These are phyloP conservation scores for Alternaria angustiovoidea DNA, from an alignment of 2,329 filamentous ascomycete species.

Conservation along the genomic window DNA sequence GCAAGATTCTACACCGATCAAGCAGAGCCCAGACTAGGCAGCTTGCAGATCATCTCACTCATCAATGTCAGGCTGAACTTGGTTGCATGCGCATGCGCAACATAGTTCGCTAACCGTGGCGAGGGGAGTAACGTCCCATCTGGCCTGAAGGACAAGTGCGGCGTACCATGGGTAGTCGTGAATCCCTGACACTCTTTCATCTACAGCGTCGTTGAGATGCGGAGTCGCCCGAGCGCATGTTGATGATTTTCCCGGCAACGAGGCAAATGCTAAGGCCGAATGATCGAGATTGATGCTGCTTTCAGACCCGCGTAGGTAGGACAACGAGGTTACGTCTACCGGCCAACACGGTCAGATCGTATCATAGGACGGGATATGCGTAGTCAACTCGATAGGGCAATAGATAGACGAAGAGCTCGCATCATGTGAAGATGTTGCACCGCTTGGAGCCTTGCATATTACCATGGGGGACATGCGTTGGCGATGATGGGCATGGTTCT, in stretches of 20 bases:
- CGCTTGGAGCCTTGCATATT: slow-evolving; percentile 15
- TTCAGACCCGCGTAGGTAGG: background rate
- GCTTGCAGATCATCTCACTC: slow-evolving; percentile 9
- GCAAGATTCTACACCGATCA: slow-evolving; percentile 5
- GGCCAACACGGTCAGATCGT: slow-evolving; percentile 5
- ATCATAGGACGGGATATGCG: slow-evolving; percentile 20
- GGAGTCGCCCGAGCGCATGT: slow-evolving; percentile 2
- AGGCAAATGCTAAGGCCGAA: background rate
- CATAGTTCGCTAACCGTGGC: slow-evolving; percentile 12
- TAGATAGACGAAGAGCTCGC: slow-evolving; percentile 19
- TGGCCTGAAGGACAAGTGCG: background rate
- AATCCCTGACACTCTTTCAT: background rate
- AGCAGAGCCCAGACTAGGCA: slow-evolving; percentile 3
- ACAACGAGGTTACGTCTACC: slow-evolving; percentile 1
- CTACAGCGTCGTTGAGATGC: background rate
- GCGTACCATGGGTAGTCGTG: background rate
- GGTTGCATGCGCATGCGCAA: slow-evolving; percentile 13
- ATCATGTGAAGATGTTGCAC: slow-evolving; percentile 18
- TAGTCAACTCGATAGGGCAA: slow-evolving; percentile 23
- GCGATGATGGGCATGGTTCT: slow-evolving; percentile 14
- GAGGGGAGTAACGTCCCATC: slow-evolving; percentile 1
- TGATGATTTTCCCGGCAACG: background rate
- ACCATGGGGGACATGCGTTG: slow-evolving; percentile 21
- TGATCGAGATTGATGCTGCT: background rate
- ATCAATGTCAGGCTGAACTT: slow-evolving; percentile 11